Conservation (phyloP, 371 early-diverging fungal genomes). For the Mortierella sp. region DNA sequence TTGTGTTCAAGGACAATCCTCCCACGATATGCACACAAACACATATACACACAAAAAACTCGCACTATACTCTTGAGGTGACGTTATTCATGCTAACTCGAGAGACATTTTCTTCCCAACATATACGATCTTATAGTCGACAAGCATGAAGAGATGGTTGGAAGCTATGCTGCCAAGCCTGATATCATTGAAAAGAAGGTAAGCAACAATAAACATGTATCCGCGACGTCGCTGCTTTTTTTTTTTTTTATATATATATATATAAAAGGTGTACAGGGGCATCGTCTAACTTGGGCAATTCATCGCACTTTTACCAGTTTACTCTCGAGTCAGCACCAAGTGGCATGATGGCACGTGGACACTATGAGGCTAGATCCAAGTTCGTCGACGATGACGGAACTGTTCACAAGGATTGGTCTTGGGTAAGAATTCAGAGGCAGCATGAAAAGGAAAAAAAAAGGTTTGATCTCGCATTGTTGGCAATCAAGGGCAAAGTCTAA, state of each 20-base stretch:
- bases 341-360: slow-evolving; percentile 92
- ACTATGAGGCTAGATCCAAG: slow-evolving; percentile 77
- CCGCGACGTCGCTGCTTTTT: neutral
- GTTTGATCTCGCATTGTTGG: neutral
- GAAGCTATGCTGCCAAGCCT: slow-evolving; percentile 90
- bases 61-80: neutral
- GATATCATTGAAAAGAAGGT: slow-evolving; percentile 59
- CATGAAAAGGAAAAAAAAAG: neutral
- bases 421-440: slow-evolving; percentile 51
- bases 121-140: slow-evolving; percentile 73
- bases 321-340: slow-evolving; percentile 88
- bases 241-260: too few species aligned
- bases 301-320: slow-evolving; percentile 63
- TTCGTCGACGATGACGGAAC: slow-evolving; percentile 75
- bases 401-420: slow-evolving; percentile 73
- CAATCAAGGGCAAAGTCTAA: neutral
- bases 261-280: too few species aligned
- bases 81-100: neutral
- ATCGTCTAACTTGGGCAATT: neutral
- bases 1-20: neutral
- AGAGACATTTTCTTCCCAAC: neutral
- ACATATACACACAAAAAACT: neutral
- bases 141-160: slow-evolving; percentile 95
- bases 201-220: slow-evolving; percentile 6
- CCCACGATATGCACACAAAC: too few species aligned